These are phyloP conservation scores for Phlebiopsis flavidoalba DNA, from an alignment of 768 basidiomycete species.

Conservation along the genomic window DNA sequence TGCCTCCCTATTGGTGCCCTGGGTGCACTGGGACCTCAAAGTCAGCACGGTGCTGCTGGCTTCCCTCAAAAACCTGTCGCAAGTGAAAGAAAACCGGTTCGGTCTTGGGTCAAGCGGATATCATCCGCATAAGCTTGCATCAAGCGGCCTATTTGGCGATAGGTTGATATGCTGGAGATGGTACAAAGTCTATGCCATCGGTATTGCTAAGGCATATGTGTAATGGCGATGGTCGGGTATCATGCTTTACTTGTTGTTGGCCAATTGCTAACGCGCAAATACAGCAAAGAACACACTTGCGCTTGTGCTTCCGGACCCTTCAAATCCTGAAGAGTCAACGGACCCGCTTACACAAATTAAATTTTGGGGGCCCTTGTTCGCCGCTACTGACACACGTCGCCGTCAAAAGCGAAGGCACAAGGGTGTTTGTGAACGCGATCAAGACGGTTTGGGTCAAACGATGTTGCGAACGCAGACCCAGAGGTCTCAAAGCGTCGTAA, in stretches of 20 bases:
- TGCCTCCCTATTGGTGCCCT: slow-evolving; percentile 54
- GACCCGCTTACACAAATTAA: slow-evolving; percentile 64
- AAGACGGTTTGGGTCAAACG: slow-evolving; percentile 67
- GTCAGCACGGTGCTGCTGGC: slow-evolving; percentile 83
- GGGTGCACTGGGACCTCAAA: slow-evolving; percentile 56
- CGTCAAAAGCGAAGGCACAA: slow-evolving; percentile 85
- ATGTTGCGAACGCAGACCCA: slow-evolving; percentile 30
- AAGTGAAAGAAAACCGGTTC: slow-evolving; percentile 53
- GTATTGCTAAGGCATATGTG: slow-evolving; percentile 88
- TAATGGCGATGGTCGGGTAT: slow-evolving; percentile 66
- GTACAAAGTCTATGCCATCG: slow-evolving; percentile 87
- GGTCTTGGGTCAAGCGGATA: slow-evolving; percentile 52
- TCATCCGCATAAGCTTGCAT: slow-evolving; percentile 58
- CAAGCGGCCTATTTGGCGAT: slow-evolving; percentile 65
- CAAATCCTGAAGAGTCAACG: slow-evolving; percentile 29
- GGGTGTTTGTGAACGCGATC: slow-evolving; percentile 82
- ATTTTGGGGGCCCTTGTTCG: slow-evolving; percentile 71
- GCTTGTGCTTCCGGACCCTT: slow-evolving; percentile 44
- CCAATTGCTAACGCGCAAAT: neutral
- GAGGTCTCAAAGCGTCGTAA: slow-evolving; percentile 46
- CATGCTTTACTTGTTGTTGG: neutral
- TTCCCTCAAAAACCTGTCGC: slow-evolving; percentile 82
- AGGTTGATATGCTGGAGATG: slow-evolving; percentile 77
- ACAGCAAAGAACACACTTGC: slow-evolving; percentile 42
- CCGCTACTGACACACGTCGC: slow-evolving; percentile 78